Percentiles rank a stretch among this genome's conserved stretches.
phyloP scores from a whole-genome alignment of 306 rosid species.

The Malus sieversii region DNA sequence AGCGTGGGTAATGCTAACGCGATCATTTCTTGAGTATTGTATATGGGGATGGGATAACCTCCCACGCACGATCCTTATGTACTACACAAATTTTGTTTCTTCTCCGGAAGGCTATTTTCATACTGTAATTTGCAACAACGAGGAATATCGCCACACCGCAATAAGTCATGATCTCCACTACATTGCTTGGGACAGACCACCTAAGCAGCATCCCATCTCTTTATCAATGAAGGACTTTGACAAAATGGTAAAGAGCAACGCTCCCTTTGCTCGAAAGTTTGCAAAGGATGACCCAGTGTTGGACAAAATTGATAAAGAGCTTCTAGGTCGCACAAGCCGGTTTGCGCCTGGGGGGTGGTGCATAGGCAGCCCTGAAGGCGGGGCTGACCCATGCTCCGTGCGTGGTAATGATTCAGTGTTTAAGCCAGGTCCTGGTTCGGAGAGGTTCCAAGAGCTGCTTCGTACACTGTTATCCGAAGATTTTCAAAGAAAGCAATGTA shows the following conservation, averaged over 20 bases:
- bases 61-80: constrained; percentile 81
- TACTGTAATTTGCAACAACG: constrained; percentile 72
- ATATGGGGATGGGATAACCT: constrained; percentile 99
- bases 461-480: constrained; percentile 55
- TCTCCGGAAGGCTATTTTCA: constrained; percentile 94
- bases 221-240: constrained; percentile 72
- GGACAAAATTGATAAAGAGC: constrained; percentile 85
- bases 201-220: constrained; percentile 83
- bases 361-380: constrained; percentile 42
- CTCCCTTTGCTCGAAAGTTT: constrained; percentile 83
- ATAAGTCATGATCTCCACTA: constrained; percentile 92
- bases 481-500: constrained; percentile 54
- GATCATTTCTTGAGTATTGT: constrained; percentile 76
- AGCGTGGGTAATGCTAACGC: constrained; percentile 84
- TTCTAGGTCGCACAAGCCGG: constrained; percentile 56
- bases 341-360: constrained; percentile 95
- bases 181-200: constrained; percentile 99
- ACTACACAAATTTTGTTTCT: constrained; percentile 80
- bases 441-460: constrained; percentile 56
- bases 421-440: constrained; percentile 71
- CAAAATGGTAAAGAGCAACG: constrained; percentile 77
- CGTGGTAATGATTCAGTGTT: constrained; percentile 65
- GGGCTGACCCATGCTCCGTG: constrained; percentile 69
- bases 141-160: constrained; percentile 56
- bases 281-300: constrained; percentile 67